Base-by-base conservation (phyloP, 768 basidiomycete genomes). In the Suillus paluster region DNA sequence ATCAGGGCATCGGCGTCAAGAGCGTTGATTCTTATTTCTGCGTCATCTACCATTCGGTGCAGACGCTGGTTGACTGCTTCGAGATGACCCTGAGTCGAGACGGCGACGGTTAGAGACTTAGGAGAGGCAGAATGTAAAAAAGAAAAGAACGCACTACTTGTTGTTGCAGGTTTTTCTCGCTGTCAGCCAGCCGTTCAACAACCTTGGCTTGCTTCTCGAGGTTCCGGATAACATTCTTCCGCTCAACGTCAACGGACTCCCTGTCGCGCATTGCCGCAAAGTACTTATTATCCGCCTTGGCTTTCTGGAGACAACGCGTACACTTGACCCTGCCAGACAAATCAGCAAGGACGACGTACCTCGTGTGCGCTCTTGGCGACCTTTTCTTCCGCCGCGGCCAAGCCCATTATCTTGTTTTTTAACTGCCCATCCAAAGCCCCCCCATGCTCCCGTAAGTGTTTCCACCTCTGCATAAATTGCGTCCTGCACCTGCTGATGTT, bases 201-300 rank as follows among this genome's bases (percentile, higher is more conserved):
- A 84, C 82, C 61, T 83, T 84, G 30, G 80, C 75, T 66, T 89
- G 86, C 58, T 86, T 86, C 66, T 89, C 86, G 17, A 83, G 72
- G 34, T 78, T 81, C 54, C 88, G 82, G 17, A 78, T 70, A 38
- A 88, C 75, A 36, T 79, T 84, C 74, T 93, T 93, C 50, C 88
- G 83, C 71, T 95, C 92, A 2, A 79, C 79, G 36, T 95, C 92
- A 3, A 89, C 76, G 19, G 92, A 88, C 62, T 97, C 95, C 75
- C 91, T 95, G 61, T 90, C 88, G 34, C 95, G 88, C 89, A 97
- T 92, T 3, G 89, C 89, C 19, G 92, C 85, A 70, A 88, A 99
- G 71, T 87, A 99, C 74, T 96, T 98, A 79, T 95, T 97, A 63
- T 98, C 96, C 17, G 92, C 88, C 77, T 97, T 98, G 10, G 94